Conservation (phyloP, 2,329 filamentous ascomycete genomes). For the Stagonosporopsis vannaccii region DNA sequence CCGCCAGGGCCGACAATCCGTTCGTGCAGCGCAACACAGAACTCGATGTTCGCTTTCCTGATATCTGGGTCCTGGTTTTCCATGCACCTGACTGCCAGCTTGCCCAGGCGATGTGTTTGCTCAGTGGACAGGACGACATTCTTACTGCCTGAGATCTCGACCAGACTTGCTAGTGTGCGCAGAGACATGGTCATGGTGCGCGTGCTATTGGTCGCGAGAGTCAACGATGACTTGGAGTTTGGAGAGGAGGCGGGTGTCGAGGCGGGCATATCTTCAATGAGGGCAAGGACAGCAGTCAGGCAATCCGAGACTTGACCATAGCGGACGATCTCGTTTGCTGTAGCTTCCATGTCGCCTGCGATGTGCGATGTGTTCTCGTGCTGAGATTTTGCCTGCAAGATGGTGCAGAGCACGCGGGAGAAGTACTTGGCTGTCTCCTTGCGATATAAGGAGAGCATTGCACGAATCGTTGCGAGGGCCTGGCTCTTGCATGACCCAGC, state of each 20-base stretch:
- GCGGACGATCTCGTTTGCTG: conserved; percentile 74
- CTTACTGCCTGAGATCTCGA: conserved; percentile 44
- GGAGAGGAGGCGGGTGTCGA: conserved; percentile 39
- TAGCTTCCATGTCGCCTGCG: conserved; percentile 74
- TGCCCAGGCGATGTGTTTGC: conserved; percentile 49
- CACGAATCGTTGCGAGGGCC: conserved; percentile 75
- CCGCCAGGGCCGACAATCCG: conserved; percentile 38
- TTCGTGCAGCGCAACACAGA: conserved; percentile 76
- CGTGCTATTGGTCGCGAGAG: conserved; percentile 25
- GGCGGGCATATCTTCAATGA: conserved; percentile 43
- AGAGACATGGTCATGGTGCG: conserved; percentile 51
- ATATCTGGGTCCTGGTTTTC: conserved; percentile 52
- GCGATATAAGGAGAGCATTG: conserved; percentile 73
- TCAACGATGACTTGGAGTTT: conserved; percentile 44
- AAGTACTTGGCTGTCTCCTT: conserved; percentile 73
- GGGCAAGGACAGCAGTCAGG: conserved; percentile 48
- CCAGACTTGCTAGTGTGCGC: conserved; percentile 47
- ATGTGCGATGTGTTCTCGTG: conserved; percentile 76
- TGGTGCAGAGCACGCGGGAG: conserved; percentile 69
- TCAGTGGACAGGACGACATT: conserved; percentile 40
- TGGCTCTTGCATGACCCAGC: conserved; percentile 76
- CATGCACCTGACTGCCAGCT: conserved; percentile 48
- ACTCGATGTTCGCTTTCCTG: conserved; percentile 75
- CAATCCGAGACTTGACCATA: conserved; percentile 68
- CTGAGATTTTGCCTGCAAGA: conserved; percentile 69